Evolutionary conservation across 768 basidiomycete species (phyloP).

Genomic region (Vararia minispora): DNA sequence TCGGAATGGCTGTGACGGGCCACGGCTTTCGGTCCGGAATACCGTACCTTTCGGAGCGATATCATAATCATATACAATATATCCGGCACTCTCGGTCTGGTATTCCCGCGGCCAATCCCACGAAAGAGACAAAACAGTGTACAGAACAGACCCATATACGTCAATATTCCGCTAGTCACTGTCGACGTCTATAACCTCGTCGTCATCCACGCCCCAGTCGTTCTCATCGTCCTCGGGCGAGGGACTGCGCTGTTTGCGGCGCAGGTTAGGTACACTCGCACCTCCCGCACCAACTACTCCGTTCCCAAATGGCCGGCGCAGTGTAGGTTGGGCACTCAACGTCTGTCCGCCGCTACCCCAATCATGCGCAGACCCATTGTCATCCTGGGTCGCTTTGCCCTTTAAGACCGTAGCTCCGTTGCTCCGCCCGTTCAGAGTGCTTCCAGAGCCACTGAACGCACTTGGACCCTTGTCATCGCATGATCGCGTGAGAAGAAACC

Average conservation of each 20-base stretch:
- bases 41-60: too few species aligned
- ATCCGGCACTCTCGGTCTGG: too few species aligned
- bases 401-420: constrained; percentile 34
- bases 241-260: constrained; percentile 38
- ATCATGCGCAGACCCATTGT: constrained; percentile 10
- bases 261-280: constrained; percentile 34
- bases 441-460: constrained; percentile 57
- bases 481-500: background rate
- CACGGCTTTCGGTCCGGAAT: too few species aligned
- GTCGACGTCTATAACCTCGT: constrained; percentile 73
- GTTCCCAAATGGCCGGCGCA: constrained; percentile 20
- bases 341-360: constrained; percentile 34
- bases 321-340: constrained; percentile 31
- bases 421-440: constrained; percentile 46
- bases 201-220: constrained; percentile 75
- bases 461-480: constrained; percentile 24
- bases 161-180: constrained; percentile 41
- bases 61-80: too few species aligned
- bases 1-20: too few species aligned
- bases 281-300: constrained; percentile 46
- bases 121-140: too few species aligned
- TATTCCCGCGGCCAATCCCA: too few species aligned
- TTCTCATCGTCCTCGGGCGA: constrained; percentile 30
- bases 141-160: too few species aligned
- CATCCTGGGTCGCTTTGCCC: constrained; percentile 33